Conservation (phyloP, 1,284 basidiomycete genomes). For the Ustilago sp. region DNA sequence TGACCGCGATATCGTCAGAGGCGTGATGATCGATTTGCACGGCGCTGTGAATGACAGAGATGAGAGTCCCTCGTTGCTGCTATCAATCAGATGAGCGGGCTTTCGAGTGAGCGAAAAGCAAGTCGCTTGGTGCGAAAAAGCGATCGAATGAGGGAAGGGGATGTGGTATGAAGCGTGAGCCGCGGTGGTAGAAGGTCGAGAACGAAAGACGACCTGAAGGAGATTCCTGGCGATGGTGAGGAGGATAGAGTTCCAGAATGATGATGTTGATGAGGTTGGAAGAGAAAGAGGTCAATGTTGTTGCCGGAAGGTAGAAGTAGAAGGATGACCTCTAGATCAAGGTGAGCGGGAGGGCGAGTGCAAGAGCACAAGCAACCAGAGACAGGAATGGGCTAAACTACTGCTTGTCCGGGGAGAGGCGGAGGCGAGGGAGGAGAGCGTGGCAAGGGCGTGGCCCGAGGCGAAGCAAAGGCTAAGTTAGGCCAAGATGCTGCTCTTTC, state of each 20-base stretch:
- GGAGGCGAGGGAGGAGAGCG: conserved; percentile 19
- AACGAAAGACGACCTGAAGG: neutral
- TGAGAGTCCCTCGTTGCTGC: neutral
- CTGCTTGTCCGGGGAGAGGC: conserved; percentile 8
- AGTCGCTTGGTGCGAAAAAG: neutral
- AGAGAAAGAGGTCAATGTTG: neutral
- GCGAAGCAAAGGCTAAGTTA: conserved; percentile 7
- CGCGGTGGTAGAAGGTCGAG: neutral
- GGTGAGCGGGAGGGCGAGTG: neutral
- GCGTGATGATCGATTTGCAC: neutral
- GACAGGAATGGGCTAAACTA: too few relatives aligned
- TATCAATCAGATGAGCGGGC: neutral
- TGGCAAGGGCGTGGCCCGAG: conserved; percentile 14
- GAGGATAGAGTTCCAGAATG: neutral
- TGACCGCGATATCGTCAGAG: neutral
- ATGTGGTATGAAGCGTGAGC: neutral
- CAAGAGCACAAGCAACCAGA: neutral
- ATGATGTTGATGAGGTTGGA: neutral
- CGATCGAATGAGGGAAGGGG: neutral
- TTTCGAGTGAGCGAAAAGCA: neutral
- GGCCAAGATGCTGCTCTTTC: conserved; percentile 3
- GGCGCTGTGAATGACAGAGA: neutral
- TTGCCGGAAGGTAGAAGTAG: neutral
- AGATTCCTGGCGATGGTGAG: neutral
- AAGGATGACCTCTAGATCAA: neutral